Base-by-base conservation (phyloP, 1,139 yeast species). In the Suhomyces bolitotheri region DNA sequence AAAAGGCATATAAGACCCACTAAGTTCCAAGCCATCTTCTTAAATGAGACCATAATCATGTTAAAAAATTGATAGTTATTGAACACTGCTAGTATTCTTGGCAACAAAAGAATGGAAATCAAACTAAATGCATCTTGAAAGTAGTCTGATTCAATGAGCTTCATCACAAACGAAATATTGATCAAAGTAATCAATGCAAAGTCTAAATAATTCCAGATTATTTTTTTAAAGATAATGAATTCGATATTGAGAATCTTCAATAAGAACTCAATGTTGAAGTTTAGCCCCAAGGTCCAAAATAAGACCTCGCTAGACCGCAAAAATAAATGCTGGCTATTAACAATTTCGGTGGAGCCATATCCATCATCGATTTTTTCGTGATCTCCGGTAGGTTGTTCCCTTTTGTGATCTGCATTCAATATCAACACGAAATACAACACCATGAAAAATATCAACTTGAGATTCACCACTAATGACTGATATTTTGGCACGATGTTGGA, bases 31-130 rank as follows among this genome's bases (percentile, higher is more conserved):
- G 72, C 60, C 83, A 78, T 78, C 45, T 70, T 68, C 38, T 77
- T 67, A 33, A 74, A 69, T 11, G 80, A 71, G 21, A 76, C 59
- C 10, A 77, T 63, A 44, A 77, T 73, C 53, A 76, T 60, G 37
- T 78, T 73, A 59, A 78, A 76, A 38, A 74, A 73, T 41, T 71
- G 71, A 47, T 75, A 74, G 43, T 73, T 73, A 53, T 77, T 80
- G 44, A 78, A 67, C 3, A 76, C 65, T 3, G 80, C 68, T 25
- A 79, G 65, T 33, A 76, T 62, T 23, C 84, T 54, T 0, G 84
- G 84, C 25, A 78, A 62, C 25, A 78, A 55, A 20, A 78, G 59
- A 23, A 78, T 76, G 1, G 82, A 77, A 4, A 76, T 67, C 27
- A 68, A 51, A 48, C 74, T 68, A 49, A 70, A 68, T 8, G 60